Conservation (phyloP, 2,329 filamentous ascomycete genomes). For the Emericellopsis cladophorae region DNA sequence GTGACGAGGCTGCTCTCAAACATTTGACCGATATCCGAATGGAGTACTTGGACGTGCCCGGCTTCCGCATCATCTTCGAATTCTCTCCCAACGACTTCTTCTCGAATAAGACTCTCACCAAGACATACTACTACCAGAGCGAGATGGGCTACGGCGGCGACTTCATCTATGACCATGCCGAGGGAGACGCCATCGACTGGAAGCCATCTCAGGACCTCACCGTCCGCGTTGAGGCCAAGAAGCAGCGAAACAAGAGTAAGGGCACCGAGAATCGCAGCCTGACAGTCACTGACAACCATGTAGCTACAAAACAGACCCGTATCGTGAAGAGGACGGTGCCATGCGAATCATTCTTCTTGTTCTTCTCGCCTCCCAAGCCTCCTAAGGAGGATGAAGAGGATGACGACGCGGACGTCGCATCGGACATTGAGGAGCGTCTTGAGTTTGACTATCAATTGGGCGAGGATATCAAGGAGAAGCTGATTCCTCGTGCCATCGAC, state of each 20-base stretch:
- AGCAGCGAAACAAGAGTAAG: conserved; percentile 98
- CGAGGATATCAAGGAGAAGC: conserved; percentile 99
- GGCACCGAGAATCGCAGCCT: background rate
- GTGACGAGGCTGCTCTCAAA: conserved; percentile 89
- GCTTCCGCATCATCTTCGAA: conserved; percentile 96
- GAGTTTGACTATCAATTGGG: conserved; percentile 98
- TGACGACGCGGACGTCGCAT: conserved; percentile 64
- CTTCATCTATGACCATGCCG: conserved; percentile 98
- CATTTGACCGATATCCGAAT: conserved; percentile 86
- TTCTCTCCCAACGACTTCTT: conserved; percentile 94
- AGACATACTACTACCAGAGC: conserved; percentile 98
- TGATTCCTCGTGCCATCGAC: conserved; percentile 95
- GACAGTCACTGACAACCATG: background rate
- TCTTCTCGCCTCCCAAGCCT: conserved; percentile 90
- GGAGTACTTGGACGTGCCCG: conserved; percentile 97
- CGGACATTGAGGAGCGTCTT: conserved; percentile 92
- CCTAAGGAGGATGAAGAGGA: conserved; percentile 58
- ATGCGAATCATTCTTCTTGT: conserved; percentile 98
- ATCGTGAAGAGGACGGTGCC: conserved; percentile 99
- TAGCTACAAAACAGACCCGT: conserved; percentile 97
- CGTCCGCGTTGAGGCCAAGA: conserved; percentile 94
- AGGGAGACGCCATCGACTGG: conserved; percentile 97
- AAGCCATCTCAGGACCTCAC: conserved; percentile 87
- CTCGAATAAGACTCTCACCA: conserved; percentile 91
- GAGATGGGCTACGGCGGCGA: conserved; percentile 97